Evolutionary conservation across 495 filamentous ascomycete species (phyloP).

Genomic region (Annulohypoxylon nitens): DNA sequence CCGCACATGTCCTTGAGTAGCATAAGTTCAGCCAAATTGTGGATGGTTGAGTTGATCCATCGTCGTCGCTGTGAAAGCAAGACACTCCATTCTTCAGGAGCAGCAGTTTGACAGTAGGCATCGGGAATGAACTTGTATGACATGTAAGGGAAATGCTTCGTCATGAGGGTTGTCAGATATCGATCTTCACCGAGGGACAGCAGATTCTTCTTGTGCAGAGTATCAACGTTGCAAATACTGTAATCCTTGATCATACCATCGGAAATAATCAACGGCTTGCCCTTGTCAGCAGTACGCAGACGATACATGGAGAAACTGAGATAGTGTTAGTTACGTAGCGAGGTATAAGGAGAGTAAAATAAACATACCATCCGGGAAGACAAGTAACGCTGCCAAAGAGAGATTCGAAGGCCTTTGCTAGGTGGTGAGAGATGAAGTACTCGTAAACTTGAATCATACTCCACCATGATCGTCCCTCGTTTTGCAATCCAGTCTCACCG

Average conservation of each 20-base stretch:
- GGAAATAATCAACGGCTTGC: conserved; percentile 91
- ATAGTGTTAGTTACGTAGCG: conserved; percentile 49
- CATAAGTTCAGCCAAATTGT: conserved; percentile 92
- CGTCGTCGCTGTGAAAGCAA: conserved; percentile 93
- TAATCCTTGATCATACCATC: conserved; percentile 90
- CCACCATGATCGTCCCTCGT: conserved; percentile 95
- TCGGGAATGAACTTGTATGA: conserved; percentile 95
- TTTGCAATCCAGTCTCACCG: conserved; percentile 95
- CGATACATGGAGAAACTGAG: conserved; percentile 98
- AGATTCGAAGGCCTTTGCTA: conserved; percentile 94
- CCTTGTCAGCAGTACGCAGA: conserved; percentile 89
- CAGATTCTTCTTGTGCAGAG: conserved; percentile 98
- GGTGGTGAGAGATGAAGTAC: conserved; percentile 96
- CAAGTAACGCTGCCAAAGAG: conserved; percentile 96
- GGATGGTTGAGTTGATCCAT: conserved; percentile 99
- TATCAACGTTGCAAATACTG: conserved; percentile 87
- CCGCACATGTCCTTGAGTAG: conserved; percentile 92
- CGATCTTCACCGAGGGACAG: conserved; percentile 96
- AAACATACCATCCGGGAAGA: conserved; percentile 94
- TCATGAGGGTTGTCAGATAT: conserved; percentile 97
- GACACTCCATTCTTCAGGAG: conserved; percentile 92
- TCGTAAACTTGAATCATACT: conserved; percentile 99
- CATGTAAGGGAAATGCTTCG: conserved; percentile 95
- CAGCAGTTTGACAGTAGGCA: conserved; percentile 91
- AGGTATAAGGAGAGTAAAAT: not conserved